phyloP scores from a whole-genome alignment of 257 asterid genomes.

The Scutellaria minor region DNA sequence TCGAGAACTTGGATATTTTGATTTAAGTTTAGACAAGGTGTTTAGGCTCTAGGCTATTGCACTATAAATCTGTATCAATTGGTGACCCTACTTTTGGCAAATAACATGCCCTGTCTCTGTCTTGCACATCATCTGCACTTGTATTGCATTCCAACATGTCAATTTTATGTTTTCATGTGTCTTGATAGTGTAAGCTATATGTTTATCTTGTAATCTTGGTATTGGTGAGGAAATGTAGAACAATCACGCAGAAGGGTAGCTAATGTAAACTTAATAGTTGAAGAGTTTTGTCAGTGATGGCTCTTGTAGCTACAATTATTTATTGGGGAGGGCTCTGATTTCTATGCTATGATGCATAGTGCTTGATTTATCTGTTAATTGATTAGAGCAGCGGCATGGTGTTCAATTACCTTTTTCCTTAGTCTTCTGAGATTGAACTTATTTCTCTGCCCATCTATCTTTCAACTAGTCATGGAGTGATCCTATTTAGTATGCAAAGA shows the following conservation, averaged over 20 bases:
- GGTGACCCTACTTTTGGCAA: not conserved
- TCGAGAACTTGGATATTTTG: conserved; percentile 7
- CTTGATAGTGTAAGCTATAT: not conserved
- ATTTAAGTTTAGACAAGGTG: not conserved
- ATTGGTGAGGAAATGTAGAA: too few species aligned
- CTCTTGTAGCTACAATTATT: too few species aligned
- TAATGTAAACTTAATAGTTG: too few species aligned
- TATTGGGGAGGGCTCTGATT: conserved; percentile 3
- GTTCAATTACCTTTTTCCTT: not conserved
- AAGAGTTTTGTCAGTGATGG: too few species aligned
- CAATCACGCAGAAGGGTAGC: too few species aligned
- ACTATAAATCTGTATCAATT: not conserved
- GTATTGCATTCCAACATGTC: not conserved
- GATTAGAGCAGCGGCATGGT: conserved; percentile 11
- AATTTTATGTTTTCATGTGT: not conserved
- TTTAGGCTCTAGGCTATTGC: conserved; percentile 1
- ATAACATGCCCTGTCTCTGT: not conserved
- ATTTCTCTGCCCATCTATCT: conserved; percentile 15
- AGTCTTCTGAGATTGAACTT: conserved; percentile 8
- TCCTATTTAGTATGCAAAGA: not conserved
- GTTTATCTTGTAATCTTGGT: not conserved
- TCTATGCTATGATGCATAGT: conserved; percentile 2
- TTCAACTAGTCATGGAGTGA: not conserved
- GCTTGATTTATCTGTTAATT: not conserved
- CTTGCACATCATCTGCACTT: not conserved